A percentile compares a stretch with the other conserved stretches of the same genome.
These are phyloP conservation scores for Crithidia expoeki DNA, from an alignment of 208 protist species.

Conservation along the genomic window DNA sequence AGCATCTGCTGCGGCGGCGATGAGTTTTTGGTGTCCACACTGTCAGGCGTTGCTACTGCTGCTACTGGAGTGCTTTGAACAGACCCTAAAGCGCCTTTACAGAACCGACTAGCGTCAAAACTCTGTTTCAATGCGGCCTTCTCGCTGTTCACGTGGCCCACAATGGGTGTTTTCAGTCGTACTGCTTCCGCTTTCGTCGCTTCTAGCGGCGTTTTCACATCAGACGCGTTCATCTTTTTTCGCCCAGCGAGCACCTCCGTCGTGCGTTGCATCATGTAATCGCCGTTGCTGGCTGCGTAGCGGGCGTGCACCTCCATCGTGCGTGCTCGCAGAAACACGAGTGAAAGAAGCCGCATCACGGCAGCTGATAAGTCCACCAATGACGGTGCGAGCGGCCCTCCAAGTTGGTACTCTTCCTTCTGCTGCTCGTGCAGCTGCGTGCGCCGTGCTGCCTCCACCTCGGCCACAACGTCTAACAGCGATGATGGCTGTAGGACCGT, in stretches of 20 bases:
- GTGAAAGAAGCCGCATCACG: slow-evolving; percentile 8
- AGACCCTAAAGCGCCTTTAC: background rate
- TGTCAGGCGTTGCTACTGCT: background rate
- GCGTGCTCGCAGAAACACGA: slow-evolving; percentile 14
- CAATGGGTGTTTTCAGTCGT: background rate
- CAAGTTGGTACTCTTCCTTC: slow-evolving; percentile 6
- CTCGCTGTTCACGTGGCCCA: background rate
- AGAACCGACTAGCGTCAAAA: background rate
- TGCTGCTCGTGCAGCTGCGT: slow-evolving; percentile 4
- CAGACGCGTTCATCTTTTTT: background rate
- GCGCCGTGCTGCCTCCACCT: slow-evolving; percentile 1
- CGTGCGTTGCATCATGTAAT: background rate
- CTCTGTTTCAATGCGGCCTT: background rate
- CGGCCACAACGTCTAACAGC: background rate
- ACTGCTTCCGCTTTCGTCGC: background rate
- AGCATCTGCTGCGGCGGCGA: background rate
- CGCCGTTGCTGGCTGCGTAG: slow-evolving; percentile 4
- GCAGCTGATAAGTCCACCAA: slow-evolving; percentile 10
- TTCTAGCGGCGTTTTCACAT: background rate
- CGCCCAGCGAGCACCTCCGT: background rate
- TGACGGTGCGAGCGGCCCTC: slow-evolving; percentile 17
- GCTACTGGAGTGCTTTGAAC: background rate
- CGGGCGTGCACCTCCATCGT: slow-evolving; percentile 9
- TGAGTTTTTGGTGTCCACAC: too few relatives aligned
- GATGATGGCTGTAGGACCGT: background rate